Evolutionary conservation across 2,329 filamentous ascomycete species (phyloP).

Genomic region (Coniochaeta sp.): DNA sequence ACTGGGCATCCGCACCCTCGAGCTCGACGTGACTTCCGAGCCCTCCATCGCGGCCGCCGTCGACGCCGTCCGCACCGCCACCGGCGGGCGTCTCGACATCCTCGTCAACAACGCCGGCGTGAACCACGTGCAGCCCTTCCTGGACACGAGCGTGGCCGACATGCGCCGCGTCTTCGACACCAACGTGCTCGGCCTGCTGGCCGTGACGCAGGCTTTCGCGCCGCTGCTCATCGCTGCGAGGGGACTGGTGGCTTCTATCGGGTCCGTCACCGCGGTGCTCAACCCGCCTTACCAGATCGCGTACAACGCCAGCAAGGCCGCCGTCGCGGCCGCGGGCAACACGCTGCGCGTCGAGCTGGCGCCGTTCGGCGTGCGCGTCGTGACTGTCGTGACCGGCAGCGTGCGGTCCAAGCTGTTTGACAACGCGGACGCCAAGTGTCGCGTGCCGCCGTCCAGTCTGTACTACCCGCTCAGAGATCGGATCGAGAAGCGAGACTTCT

Average conservation of each 20-base stretch:
- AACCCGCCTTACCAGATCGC: not conserved
- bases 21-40: conserved; percentile 19
- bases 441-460: not conserved
- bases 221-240: conserved; percentile 18
- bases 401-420: not conserved
- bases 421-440: not conserved
- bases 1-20: conserved; percentile 17
- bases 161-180: conserved; percentile 30
- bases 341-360: conserved; percentile 11
- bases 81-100: conserved; percentile 25
- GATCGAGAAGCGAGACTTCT: not conserved
- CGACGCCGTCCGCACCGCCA: conserved; percentile 11
- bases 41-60: conserved; percentile 15
- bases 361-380: conserved; percentile 12
- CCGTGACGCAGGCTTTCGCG: conserved; percentile 27
- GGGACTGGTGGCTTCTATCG: conserved; percentile 17
- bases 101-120: conserved; percentile 36
- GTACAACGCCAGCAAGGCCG: conserved; percentile 11
- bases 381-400: conserved; percentile 12
- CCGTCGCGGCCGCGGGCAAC: conserved; percentile 7
- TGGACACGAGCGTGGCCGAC: conserved; percentile 25
- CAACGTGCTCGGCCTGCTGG: conserved; percentile 30
- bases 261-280: conserved; percentile 6
- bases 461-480: not conserved
- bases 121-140: conserved; percentile 22